phyloP scores from a whole-genome alignment of 495 filamentous ascomycete species.

The Xylaria curta region DNA sequence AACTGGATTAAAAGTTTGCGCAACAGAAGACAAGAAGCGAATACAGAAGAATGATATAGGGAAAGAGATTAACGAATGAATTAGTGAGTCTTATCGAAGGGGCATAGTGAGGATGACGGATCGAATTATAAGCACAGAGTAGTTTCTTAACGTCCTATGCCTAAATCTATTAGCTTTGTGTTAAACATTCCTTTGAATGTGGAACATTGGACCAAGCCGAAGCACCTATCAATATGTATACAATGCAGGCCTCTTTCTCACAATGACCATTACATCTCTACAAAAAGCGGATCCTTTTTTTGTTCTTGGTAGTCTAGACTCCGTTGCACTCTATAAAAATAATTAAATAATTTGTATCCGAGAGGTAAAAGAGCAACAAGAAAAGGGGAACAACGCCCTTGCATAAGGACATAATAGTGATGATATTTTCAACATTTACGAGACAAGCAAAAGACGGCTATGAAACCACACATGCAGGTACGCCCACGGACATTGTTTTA shows the following conservation, averaged over 20 bases:
- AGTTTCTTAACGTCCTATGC: neutral
- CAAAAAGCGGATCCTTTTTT: too few species aligned
- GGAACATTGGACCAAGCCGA: neutral
- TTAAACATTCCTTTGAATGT: neutral
- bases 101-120: neutral
- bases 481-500: too few species aligned
- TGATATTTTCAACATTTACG: too few species aligned
- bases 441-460: too few species aligned
- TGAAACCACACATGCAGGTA: too few species aligned
- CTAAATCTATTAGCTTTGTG: neutral
- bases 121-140: neutral
- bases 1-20: neutral
- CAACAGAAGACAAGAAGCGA: conserved; percentile 1
- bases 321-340: too few species aligned
- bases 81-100: neutral
- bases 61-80: neutral
- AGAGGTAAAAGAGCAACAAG: too few species aligned
- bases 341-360: too few species aligned
- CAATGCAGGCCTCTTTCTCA: neutral
- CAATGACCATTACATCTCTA: neutral
- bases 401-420: too few species aligned
- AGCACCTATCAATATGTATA: neutral
- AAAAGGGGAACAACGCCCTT: too few species aligned
- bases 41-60: neutral
- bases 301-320: too few species aligned